A percentile compares a stretch with the other conserved stretches of the same genome.
Conservation (phyloP, 441 rosid species). For the Erodium chrysanthum region DNA sequence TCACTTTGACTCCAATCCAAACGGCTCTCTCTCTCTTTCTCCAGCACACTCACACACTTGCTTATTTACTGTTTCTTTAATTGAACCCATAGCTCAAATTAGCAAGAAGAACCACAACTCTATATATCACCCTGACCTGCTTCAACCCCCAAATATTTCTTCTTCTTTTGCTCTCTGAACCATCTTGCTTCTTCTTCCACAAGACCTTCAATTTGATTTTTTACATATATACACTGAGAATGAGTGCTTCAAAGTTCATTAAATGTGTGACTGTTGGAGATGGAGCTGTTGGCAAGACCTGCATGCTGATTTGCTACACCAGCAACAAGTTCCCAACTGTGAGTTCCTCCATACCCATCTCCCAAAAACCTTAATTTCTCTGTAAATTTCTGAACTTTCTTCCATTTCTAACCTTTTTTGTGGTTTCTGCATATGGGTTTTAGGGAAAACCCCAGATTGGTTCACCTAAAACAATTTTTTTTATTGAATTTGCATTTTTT, state of each 20-base stretch:
- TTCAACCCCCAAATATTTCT: neutral
- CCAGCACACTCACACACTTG: neutral
- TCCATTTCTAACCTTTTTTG: neutral
- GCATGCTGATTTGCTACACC: conserved; percentile 95
- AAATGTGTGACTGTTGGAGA: conserved; percentile 98
- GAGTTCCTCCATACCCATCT: conserved; percentile 22
- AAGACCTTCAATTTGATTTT: neutral
- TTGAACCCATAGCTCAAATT: neutral
- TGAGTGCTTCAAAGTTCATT: conserved; percentile 80
- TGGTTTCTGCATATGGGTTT: neutral
- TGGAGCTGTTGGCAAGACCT: conserved; percentile 96
- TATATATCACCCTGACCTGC: neutral
- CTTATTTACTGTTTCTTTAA: neutral
- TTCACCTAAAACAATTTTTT: neutral
- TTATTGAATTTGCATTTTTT: too few species aligned
- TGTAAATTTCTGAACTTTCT: neutral
- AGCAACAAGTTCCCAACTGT: conserved; percentile 97
- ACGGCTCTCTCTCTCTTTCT: neutral
- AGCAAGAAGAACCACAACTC: too few species aligned
- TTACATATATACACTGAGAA: neutral
- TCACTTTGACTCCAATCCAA: neutral
- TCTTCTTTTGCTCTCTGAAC: neutral
- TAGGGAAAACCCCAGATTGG: neutral
- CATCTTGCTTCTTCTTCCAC: neutral
- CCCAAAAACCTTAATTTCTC: neutral